Percentiles rank a stretch among this genome's conserved stretches.
Conservation (phyloP, 805 yeast genomes). For the Saturnispora kantuleensis region DNA sequence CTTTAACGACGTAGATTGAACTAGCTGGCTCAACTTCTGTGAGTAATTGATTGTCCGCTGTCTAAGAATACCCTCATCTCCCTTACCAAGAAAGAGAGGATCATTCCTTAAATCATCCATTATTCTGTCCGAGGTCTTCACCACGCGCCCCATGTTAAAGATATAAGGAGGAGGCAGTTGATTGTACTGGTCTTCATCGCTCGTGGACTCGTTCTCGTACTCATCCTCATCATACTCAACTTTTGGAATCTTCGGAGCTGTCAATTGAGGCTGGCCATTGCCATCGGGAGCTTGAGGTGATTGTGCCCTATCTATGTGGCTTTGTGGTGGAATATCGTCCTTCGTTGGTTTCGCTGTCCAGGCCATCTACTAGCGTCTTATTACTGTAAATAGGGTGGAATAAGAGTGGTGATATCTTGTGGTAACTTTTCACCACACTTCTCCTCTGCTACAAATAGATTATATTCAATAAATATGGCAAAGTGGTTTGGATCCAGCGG, state of each 20-base stretch:
- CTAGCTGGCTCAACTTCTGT: background rate
- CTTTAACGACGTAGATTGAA: constrained; percentile 4
- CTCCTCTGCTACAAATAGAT: background rate
- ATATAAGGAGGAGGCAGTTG: constrained; percentile 7
- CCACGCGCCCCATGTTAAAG: constrained; percentile 21
- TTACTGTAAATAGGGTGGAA: too few species aligned
- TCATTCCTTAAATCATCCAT: constrained; percentile 52
- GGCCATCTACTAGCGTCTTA: too few species aligned
- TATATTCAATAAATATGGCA: background rate
- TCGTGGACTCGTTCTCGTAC: background rate
- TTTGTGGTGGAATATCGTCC: too few species aligned
- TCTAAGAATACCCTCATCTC: constrained; percentile 21
- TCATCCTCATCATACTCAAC: background rate
- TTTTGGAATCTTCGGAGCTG: background rate
- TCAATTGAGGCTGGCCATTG: background rate
- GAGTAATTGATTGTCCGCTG: constrained; percentile 30
- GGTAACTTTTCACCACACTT: background rate
- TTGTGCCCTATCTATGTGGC: background rate
- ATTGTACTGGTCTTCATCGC: background rate
- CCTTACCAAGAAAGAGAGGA: constrained; percentile 25
- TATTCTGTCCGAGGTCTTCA: constrained; percentile 60
- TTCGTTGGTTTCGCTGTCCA: too few species aligned
- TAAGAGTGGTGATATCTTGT: too few species aligned
- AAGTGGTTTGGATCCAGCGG: constrained; percentile 4
- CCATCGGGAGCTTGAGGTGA: background rate